A percentile compares a stretch with the other conserved stretches of the same genome.
Conservation (phyloP, 768 basidiomycete species). For the Lyophyllum shimeji region DNA sequence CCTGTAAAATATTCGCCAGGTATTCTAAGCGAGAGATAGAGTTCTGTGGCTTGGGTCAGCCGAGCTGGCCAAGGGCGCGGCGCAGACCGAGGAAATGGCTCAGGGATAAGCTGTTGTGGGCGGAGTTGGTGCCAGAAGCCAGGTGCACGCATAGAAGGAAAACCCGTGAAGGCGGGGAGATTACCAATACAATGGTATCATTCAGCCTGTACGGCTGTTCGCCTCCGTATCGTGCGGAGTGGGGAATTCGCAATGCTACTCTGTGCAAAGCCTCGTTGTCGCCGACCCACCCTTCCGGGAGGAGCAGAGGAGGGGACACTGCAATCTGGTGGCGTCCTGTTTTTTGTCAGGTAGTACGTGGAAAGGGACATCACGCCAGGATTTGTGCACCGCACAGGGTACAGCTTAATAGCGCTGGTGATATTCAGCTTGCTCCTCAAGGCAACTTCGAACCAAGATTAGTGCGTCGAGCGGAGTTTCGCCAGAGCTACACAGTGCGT, state of each 20-base stretch:
- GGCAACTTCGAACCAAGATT: slow-evolving; percentile 5
- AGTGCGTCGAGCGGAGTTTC: neutral
- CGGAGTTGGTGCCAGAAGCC: no score
- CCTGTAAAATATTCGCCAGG: no score
- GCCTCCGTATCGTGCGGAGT: neutral
- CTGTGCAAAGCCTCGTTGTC: neutral
- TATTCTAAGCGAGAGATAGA: no score
- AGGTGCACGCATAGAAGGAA: no score
- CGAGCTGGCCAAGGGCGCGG: no score
- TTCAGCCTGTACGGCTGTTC: neutral
- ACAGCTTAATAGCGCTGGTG: neutral
- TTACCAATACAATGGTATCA: neutral
- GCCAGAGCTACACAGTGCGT: neutral
- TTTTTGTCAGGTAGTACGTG: neutral
- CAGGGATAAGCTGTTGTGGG: no score
- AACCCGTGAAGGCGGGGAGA: no score
- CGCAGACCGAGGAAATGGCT: no score
- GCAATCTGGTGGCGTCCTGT: neutral
- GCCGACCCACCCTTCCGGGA: neutral
- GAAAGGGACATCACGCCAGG: slow-evolving; percentile 5
- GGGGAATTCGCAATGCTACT: neutral
- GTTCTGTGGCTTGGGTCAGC: no score
- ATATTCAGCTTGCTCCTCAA: slow-evolving; percentile 21
- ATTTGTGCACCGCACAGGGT: neutral
- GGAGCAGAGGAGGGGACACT: neutral